Conservation (phyloP, 352 stramenopile genomes). For the Hyphochytrium catenoides region DNA sequence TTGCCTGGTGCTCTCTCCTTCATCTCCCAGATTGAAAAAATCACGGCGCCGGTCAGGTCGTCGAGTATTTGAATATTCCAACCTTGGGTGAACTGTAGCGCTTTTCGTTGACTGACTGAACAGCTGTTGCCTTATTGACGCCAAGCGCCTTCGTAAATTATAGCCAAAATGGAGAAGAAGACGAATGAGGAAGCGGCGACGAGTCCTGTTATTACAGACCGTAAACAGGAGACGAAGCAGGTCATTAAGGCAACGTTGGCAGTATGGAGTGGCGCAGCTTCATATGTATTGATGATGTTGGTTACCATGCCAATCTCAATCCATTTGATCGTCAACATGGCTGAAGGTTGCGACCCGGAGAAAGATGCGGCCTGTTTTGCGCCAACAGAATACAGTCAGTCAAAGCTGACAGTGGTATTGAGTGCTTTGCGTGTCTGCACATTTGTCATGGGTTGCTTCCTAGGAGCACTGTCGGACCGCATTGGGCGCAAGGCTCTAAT, state of each 20-base stretch:
- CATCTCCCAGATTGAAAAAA: too few relatives aligned
- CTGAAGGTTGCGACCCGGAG: slow-evolving; percentile 8
- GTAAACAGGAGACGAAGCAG: not conserved
- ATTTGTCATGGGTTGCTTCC: slow-evolving; percentile 6
- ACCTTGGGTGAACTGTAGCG: too few relatives aligned
- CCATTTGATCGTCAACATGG: slow-evolving; percentile 7
- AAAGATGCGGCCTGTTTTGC: slow-evolving; percentile 6
- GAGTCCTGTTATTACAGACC: slow-evolving; percentile 2
- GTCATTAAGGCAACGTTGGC: slow-evolving; percentile 6
- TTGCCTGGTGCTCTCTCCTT: too few relatives aligned
- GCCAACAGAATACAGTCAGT: slow-evolving; percentile 6
- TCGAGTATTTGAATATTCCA: too few relatives aligned
- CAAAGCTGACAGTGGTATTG: slow-evolving; percentile 4
- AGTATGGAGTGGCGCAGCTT: slow-evolving; percentile 3
- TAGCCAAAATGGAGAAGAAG: too few relatives aligned
- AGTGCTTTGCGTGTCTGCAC: slow-evolving; percentile 7
- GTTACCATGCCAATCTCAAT: slow-evolving; percentile 8
- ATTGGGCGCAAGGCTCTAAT: slow-evolving; percentile 4
- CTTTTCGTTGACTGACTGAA: too few relatives aligned
- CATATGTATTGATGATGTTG: slow-evolving; percentile 9
- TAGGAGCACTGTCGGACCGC: slow-evolving; percentile 3
- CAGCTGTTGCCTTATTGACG: too few relatives aligned
- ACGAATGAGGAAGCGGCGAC: not conserved
- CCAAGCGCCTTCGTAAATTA: too few relatives aligned
- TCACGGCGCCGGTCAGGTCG: too few relatives aligned